Base-by-base conservation (phyloP, 2,329 filamentous ascomycete genomes). In the Penicillium sp. region DNA sequence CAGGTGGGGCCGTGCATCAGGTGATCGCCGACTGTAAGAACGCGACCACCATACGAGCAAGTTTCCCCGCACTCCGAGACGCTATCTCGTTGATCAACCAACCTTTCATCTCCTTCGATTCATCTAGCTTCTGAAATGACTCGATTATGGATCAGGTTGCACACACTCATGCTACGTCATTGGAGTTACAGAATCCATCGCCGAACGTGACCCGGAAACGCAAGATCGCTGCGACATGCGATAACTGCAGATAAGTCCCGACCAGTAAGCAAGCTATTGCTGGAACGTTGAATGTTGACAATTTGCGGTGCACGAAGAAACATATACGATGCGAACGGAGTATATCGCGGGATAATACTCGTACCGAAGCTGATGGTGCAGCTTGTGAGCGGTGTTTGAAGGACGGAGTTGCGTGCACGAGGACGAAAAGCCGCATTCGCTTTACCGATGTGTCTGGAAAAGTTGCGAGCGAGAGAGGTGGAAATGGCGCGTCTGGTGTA, bases 181-280 rank as follows among this genome's bases (percentile, higher is more conserved):
- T 15, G 35, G 35, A 41, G 17, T 5, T 41, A 5, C 2, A 41
- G 5, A 41, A 41, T 15, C 35, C 13, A 1, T 41, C 35, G 9
- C 11, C 35, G 5, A 56, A 56, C 19, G 45, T 58, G 21, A 58
- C 46, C 3, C 46, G 55, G 7, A 58, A 58, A n/a, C 46, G 55
- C 7, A 58, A 41, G 44, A 30, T n/a, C 13, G 30, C 26, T 26
- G 26, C 35, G 0, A 58, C 46, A 1, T 58, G 55, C 35, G 55
- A 58, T 17, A 21, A 44, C 11, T 58, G 55, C 55, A 58, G 26
- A 58, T 58, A 58, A 58, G 55, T 58, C 35, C 13, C 46, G 11
- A 7, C 3, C 26, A 23, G 17, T 3, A n/a, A n/a, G 13, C 21
- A 7, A n/a, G 23, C 8, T 19, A 9, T 7, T 15, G 8, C 45